These are phyloP conservation scores for Anthoceros angustus DNA, from an alignment of 225 moss, liverwort and hornwort genomes.

Conservation along the genomic window DNA sequence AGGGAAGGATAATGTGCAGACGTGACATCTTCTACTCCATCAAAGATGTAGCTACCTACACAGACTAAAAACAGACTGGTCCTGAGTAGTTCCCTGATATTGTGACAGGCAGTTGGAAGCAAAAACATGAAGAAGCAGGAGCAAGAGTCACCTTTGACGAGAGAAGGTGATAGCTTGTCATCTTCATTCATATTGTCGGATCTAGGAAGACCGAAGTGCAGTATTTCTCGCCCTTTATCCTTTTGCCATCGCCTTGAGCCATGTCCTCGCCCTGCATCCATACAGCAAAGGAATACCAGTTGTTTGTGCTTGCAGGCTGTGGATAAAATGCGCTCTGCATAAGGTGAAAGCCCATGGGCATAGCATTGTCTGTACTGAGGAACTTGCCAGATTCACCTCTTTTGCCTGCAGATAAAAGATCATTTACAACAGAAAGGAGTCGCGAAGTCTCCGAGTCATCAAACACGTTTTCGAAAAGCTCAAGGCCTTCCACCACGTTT, in stretches of 20 bases:
- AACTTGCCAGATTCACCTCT: slow-evolving; percentile 15
- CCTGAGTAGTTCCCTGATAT: not conserved
- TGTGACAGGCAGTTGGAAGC: not conserved
- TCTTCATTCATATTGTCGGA: slow-evolving; percentile 19
- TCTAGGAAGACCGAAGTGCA: slow-evolving; percentile 24
- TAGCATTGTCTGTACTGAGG: not conserved
- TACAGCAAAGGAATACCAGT: not conserved
- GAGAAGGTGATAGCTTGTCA: slow-evolving; percentile 19
- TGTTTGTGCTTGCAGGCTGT: not conserved
- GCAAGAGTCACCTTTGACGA: not conserved
- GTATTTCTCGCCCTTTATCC: slow-evolving; percentile 27
- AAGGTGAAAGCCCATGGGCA: too few relatives aligned
- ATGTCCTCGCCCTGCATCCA: slow-evolving; percentile 19
- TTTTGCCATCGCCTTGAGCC: slow-evolving; percentile 30
- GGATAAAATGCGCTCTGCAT: too few relatives aligned
- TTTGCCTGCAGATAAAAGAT: slow-evolving; percentile 26
- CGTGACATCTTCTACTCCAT: too few relatives aligned
- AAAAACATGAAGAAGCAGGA: not conserved
- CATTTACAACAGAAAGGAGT: slow-evolving; percentile 26
- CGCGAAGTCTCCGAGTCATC: slow-evolving; percentile 26
- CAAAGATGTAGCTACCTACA: too few relatives aligned
- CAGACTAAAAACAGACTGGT: too few relatives aligned
- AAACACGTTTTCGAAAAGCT: slow-evolving; percentile 33
- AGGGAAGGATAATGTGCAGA: too few relatives aligned
- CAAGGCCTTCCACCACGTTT: slow-evolving; percentile 40